Percentiles rank a stretch among this genome's conserved stretches.
Evolutionary conservation across 139 green algal species (phyloP).

Genomic region (Klebsormidium nitens): DNA sequence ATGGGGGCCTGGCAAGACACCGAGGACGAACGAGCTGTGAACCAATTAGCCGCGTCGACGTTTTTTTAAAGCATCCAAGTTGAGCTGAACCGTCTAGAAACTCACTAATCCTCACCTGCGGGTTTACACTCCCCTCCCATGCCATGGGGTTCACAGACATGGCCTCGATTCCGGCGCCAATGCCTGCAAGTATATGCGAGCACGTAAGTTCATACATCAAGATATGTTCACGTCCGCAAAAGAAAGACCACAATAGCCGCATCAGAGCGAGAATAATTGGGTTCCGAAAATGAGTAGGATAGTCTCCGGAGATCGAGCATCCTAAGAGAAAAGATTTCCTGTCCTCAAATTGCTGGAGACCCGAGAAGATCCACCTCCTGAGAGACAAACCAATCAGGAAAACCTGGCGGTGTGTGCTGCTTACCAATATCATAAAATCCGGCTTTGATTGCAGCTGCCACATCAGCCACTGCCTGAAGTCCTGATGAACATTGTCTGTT

Average conservation of each 20-base stretch:
- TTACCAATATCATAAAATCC: slow-evolving; percentile 89
- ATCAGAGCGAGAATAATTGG: too few species aligned
- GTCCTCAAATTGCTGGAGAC: too few species aligned
- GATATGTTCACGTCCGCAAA: too few species aligned
- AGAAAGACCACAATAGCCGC: too few species aligned
- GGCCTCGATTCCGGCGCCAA: slow-evolving; percentile 86
- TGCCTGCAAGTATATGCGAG: slow-evolving; percentile 43
- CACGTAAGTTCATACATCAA: too few species aligned
- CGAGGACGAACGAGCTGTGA: neutral
- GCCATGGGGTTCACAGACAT: slow-evolving; percentile 95
- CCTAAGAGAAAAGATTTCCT: too few species aligned
- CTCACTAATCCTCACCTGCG: slow-evolving; percentile 59
- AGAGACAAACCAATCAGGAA: neutral
- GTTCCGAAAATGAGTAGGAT: too few species aligned
- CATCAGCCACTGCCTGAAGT: slow-evolving; percentile 90
- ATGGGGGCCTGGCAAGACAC: neutral
- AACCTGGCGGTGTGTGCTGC: neutral
- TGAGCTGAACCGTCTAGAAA: too few species aligned
- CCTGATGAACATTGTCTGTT: slow-evolving; percentile 93
- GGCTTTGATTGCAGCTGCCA: slow-evolving; percentile 88
- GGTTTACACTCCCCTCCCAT: slow-evolving; percentile 93
- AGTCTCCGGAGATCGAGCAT: too few species aligned
- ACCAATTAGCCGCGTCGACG: neutral
- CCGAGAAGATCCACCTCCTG: neutral
- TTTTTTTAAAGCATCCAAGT: slow-evolving; percentile 2